Base-by-base conservation (phyloP, 495 filamentous ascomycete species). In the Trichocladium antarcticum region DNA sequence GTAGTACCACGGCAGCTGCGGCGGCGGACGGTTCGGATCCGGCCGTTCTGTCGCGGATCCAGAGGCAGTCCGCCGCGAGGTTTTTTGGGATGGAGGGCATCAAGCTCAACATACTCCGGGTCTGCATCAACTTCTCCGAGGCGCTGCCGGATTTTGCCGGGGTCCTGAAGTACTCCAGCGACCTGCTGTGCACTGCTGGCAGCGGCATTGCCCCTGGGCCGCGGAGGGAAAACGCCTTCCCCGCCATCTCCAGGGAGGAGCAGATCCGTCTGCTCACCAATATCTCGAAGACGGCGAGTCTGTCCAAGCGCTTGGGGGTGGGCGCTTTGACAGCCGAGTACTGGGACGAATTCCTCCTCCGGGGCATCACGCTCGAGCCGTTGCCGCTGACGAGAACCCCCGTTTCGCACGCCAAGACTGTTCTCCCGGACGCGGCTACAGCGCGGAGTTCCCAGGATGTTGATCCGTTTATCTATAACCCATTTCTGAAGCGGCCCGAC, bases 301-400 rank as follows among this genome's bases (percentile, higher is more conserved):
- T 88, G 16, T 81, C 84, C 0, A 77, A 76, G 56, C 83, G 82
- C 50, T 67, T 95, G 31, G 88, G 89, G 1, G 63, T 87, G 2
- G 63, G 72, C 5, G 60, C 80, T 47, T 61, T 90, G 38, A 75
- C 83, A 47, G 87, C 85, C 15, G 84, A 90, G 45, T 98, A 94
- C 58, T 98, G 92, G 92, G 92, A 98, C 63, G 84, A 90, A 40
- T 97, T 98, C 58, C 74, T 98, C 0, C 73, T 98, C 35, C 79
- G 92, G 28, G 88, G 82, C 52, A 73, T 98, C 28, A 79, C 84
- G 40, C 63, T 92, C 21, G 72, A 77, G 46, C 63, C 74, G 14
- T 55, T 74, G 31, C 62, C 73, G 14, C 41, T 54, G 11, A 68
- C 67, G 9, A 62, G 68, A 52, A 74, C 74, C n/a, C 82, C 89